A percentile compares a stretch with the other conserved stretches of the same genome.
These are phyloP conservation scores for Penicillium concentricum DNA, from an alignment of 2,329 filamentous ascomycete genomes.

Conservation along the genomic window DNA sequence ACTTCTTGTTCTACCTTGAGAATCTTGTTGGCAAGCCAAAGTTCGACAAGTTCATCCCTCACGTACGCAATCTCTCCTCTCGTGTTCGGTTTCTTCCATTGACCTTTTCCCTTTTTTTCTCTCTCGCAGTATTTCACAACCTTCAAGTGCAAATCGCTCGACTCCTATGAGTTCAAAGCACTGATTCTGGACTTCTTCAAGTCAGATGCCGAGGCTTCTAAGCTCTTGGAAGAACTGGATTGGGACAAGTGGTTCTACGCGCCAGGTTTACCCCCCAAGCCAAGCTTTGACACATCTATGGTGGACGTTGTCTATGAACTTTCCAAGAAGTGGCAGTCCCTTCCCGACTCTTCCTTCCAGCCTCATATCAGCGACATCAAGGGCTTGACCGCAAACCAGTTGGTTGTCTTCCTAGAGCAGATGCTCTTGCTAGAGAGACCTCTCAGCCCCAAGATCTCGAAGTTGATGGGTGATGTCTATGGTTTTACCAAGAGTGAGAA, in stretches of 20 bases:
- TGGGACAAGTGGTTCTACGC: constrained; percentile 89
- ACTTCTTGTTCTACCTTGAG: constrained; percentile 89
- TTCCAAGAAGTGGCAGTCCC: constrained; percentile 74
- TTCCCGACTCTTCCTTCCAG: constrained; percentile 48
- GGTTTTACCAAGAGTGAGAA: constrained; percentile 73
- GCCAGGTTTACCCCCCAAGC: constrained; percentile 87
- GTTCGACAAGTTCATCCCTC: constrained; percentile 92
- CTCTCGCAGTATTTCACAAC: constrained; percentile 69
- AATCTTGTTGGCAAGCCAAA: constrained; percentile 77
- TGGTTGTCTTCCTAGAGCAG: constrained; percentile 83
- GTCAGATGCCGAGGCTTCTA: constrained; percentile 59
- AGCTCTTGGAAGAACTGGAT: constrained; percentile 69
- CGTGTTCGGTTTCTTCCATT: not conserved
- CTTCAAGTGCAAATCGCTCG: constrained; percentile 81
- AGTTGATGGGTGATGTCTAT: constrained; percentile 73
- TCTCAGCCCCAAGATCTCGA: constrained; percentile 64
- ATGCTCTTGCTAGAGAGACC: constrained; percentile 67
- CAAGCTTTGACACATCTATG: constrained; percentile 82
- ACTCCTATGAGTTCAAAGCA: constrained; percentile 90
- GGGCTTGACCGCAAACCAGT: constrained; percentile 79
- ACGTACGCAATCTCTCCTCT: constrained; percentile 44
- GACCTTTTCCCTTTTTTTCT: not conserved
- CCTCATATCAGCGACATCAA: constrained; percentile 69
- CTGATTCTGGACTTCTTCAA: constrained; percentile 85
- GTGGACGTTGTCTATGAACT: constrained; percentile 83